These are phyloP conservation scores for Populus davidiana DNA, from an alignment of 345 rosid genomes.

Conservation along the genomic window DNA sequence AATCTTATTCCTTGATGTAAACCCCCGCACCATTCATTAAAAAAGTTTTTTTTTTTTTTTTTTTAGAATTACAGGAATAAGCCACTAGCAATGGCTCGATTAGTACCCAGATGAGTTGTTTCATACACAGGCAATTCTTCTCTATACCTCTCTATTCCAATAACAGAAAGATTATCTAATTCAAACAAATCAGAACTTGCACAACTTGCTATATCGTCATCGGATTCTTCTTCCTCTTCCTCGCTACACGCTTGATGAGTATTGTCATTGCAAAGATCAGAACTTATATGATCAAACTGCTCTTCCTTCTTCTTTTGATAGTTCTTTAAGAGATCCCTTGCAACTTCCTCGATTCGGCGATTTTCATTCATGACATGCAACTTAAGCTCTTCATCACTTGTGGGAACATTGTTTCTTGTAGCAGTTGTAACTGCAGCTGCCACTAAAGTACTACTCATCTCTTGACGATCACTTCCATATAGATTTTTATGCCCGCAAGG, in stretches of 20 bases:
- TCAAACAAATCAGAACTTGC: conserved; percentile 97
- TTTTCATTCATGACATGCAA: conserved; percentile 41
- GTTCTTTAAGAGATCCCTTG: conserved; percentile 57
- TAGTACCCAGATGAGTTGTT: conserved; percentile 69
- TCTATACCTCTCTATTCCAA: conserved; percentile 63
- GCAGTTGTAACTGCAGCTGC: not conserved
- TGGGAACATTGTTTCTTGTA: not conserved
- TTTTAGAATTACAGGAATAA: conserved; percentile 47
- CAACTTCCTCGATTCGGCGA: conserved; percentile 62
- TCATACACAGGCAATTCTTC: conserved; percentile 95
- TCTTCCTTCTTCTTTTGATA: conserved; percentile 49
- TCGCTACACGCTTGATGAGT: not conserved
- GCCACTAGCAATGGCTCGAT: conserved; percentile 74
- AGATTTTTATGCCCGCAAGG: conserved; percentile 32
- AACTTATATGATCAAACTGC: conserved; percentile 1
- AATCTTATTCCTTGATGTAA: conserved; percentile 47
- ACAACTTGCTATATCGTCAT: conserved; percentile 60
- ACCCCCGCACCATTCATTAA: conserved; percentile 51
- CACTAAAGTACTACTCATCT: not conserved
- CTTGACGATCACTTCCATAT: conserved; percentile 6
- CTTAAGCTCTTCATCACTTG: conserved; percentile 22
- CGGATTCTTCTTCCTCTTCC: conserved; percentile 30
- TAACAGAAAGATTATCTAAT: conserved; percentile 71
- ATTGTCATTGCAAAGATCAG: conserved; percentile 10
- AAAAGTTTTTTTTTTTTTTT: conserved; percentile 7